Evolutionary conservation across 1,284 basidiomycete genomes (phyloP), one percentile per base, ranked within the genome.

Genomic region (Fomitopsis schrenkii): DNA sequence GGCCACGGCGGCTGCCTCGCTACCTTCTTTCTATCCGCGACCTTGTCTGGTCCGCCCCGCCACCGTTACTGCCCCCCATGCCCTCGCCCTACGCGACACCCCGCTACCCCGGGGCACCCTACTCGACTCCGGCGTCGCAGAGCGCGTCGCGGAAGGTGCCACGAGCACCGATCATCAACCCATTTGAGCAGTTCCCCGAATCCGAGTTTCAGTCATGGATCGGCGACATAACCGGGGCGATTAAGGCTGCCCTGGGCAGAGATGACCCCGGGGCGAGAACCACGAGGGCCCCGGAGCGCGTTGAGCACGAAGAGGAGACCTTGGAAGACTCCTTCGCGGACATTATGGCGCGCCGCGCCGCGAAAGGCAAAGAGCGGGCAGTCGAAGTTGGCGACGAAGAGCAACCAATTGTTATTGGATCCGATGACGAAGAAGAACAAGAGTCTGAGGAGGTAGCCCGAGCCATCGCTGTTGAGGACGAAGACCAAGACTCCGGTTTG

Each of bases 191-290:
- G 69, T 87, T 88, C 71, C 79, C 85, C 5, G 80, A 85, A 69
- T 73, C 78, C 2, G 82, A 88, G 64, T 88, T 89, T 67, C 85
- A 89, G 77, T 76, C 78, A 69, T 88, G 84, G 83, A 87, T 90
- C 67, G 80, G 77, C 64, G 84, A 79, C 67, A 81, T 90, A 54
- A 88, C 85, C 1, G 73, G 78, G 62, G 75, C 80, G 58, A 72
- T 90, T 30, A 79, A 78, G 62, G 76, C 74, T 52, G 87, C 86
- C 38, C 74, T 88, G 8, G 82, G 83, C 1, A 77, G 80, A 55
- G 76, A 76, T 41, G 68, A 74, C n/a, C 62, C 54, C 26, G 8
- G 48, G 35, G 63, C 52, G 45, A 28, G 35, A 28, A 50, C 48
- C 56, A 60, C 57, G 55, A 54, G 40, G 44, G 65, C 50, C 59